These are phyloP conservation scores for Trypethelium eluteriae DNA, from an alignment of 495 filamentous ascomycete genomes.

Conservation along the genomic window DNA sequence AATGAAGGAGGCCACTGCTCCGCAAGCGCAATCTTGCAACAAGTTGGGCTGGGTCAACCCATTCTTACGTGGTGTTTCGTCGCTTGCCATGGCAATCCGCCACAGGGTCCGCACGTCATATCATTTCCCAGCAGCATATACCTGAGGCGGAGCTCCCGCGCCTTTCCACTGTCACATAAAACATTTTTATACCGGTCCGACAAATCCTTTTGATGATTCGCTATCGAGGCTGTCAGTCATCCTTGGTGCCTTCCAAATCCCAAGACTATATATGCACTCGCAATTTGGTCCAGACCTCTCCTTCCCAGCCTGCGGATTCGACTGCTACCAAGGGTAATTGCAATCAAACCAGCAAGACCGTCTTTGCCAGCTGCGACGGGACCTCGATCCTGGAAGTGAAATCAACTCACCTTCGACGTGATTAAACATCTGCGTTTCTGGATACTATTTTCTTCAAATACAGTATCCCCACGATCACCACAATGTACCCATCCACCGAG, in stretches of 20 bases:
- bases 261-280: neutral
- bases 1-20: neutral
- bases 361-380: neutral
- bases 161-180: neutral
- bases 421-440: neutral
- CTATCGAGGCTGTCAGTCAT: neutral
- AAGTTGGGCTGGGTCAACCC: neutral
- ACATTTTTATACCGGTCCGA: neutral
- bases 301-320: neutral
- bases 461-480: neutral
- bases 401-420: neutral
- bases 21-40: neutral
- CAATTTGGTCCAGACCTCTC: neutral
- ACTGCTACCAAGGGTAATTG: neutral
- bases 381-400: neutral
- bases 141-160: neutral
- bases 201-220: neutral
- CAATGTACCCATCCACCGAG: neutral
- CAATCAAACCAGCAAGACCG: neutral
- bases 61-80: constrained; percentile 9
- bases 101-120: neutral
- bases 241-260: neutral
- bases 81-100: neutral
- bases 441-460: neutral
- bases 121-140: constrained; percentile 4